Base-by-base conservation (phyloP, 306 rosid genomes). In the Ammopiptanthus mongolicus region DNA sequence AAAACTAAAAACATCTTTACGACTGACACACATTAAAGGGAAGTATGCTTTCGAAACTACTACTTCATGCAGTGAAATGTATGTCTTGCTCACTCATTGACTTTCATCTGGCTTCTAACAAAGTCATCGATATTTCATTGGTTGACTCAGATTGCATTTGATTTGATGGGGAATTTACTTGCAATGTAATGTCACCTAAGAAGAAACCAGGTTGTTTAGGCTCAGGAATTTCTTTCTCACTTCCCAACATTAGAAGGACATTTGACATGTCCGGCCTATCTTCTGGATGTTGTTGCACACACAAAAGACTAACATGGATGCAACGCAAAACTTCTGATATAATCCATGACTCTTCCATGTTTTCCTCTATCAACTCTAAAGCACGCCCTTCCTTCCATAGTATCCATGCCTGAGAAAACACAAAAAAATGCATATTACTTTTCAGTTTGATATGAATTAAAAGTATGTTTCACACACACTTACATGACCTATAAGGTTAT, bases 401-500 rank as follows among this genome's bases (percentile, higher is more conserved):
- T 11, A 2, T 41, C 47, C 47, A 41, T 41, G 47, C 47, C 47
- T 41, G 14, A 10, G 4, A 41, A 0, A 10, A 10, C 1, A 0
- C 1, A 0, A 41, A 41, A 41, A 11, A 10, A 2, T 8, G 13
- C 8, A 2, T 2, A 41, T 41, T 8, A 46, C 52, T 13, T 4
- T 13, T 46, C 5, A 46, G 15, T 14, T 14, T 46, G 13, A 46
- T 11, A 11, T 41, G 14, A 46, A 46, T 4, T n/a, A 25, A 46
- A 19, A 7, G 9, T 4, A 1, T 12, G 9, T 56, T 0, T 36
- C 22, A 65, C n/a, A n/a, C 2, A 19, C 2, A 34, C 83, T 86
- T 78, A 86, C 87, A 42, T 86, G 58, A 64, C 85, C 79, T 19
- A 80, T 65, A 8, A 83, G 81, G 82, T 69, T 86, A n/a, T 13